Evolutionary conservation across 1,284 basidiomycete genomes (phyloP), one percentile per base, ranked within the genome.

Genomic region (Heterobasidion occidentale): DNA sequence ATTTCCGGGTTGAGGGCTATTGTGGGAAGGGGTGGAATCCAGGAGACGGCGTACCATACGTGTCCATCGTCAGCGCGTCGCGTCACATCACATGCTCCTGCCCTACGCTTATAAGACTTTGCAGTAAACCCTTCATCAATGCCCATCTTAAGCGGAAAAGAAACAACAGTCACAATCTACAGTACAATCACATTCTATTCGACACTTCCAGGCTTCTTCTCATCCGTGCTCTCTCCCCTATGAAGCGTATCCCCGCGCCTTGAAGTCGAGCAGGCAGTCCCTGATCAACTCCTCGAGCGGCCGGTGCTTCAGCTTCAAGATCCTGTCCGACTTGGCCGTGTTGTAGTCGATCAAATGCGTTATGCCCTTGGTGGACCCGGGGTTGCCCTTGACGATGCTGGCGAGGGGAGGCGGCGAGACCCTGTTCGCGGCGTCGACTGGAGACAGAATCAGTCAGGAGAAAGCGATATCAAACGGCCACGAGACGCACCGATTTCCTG

Each of bases 281-380:
- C 59, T 69, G 9, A 73, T 68, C 12, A 65, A 71, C 58, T 80
- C 69, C 54, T 74, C 70, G 38, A 80, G 68, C 5, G 68, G 63
- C 27, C 73, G 72, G 62, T 77, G 80, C 57, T 74, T 70, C 46
- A 82, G 59, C 2, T 76, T 77, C 1, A 84, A 69, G 27, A 77
- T 68, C 12, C 68, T 68, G 53, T 70, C 66, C 7, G 70, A 72
- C 59, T 80, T 81, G 5, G 62, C 38, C 5, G 70, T 68, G 53
- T 73, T 59, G 53, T 67, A 73, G n/a, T 55, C 54, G 11, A 61
- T 47, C 44, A 60, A 42, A 56, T 71, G 74, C 59, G 71, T 70
- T 62, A 34, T 63, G 60, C 48, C 58, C 59, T 12, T 65, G 60
- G 15, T 63, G 57, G 45, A 63, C 64, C 1, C 64, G 60, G 20